Conservation (phyloP, 2,329 filamentous ascomycete species). For the Fusarium virguliforme region DNA sequence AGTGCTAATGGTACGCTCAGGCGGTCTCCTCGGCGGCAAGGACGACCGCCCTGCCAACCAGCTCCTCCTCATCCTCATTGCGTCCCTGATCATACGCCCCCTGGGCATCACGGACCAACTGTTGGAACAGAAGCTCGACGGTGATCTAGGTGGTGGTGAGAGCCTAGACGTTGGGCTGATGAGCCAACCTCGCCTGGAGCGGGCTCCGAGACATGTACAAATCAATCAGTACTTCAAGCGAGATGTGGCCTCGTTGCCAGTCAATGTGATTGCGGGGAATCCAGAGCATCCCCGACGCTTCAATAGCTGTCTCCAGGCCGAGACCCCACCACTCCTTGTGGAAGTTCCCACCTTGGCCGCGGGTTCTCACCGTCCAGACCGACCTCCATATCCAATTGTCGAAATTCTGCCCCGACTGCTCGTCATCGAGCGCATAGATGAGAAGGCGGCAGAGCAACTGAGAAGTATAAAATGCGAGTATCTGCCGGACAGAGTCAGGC, state of each 20-base stretch:
- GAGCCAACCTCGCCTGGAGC: neutral
- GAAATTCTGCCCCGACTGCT: neutral
- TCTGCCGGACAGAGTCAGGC: neutral
- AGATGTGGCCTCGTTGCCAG: constrained; percentile 9
- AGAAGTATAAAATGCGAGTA: constrained; percentile 14
- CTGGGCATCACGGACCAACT: neutral
- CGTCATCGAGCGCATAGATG: constrained; percentile 2
- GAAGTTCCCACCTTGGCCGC: neutral
- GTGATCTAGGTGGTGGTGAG: constrained; percentile 15
- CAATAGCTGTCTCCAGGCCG: neutral
- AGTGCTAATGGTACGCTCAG: constrained; percentile 20
- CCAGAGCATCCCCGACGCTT: constrained; percentile 13
- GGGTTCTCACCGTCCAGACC: neutral
- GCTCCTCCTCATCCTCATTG: neutral
- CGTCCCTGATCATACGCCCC: neutral
- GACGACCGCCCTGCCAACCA: neutral
- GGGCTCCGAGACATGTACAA: constrained; percentile 16
- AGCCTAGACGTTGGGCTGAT: constrained; percentile 7
- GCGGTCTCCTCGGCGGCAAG: constrained; percentile 17
- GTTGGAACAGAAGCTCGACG: constrained; percentile 16
- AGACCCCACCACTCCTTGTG: constrained; percentile 14
- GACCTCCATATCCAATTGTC: constrained; percentile 8
- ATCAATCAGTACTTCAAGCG: constrained; percentile 12
- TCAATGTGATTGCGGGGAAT: constrained; percentile 5
- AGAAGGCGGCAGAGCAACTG: constrained; percentile 15